A percentile compares a stretch with the other conserved stretches of the same genome.
These are phyloP conservation scores for Pseudonitzschia multiseries DNA, from an alignment of 108 stramenopile species.

Conservation along the genomic window DNA sequence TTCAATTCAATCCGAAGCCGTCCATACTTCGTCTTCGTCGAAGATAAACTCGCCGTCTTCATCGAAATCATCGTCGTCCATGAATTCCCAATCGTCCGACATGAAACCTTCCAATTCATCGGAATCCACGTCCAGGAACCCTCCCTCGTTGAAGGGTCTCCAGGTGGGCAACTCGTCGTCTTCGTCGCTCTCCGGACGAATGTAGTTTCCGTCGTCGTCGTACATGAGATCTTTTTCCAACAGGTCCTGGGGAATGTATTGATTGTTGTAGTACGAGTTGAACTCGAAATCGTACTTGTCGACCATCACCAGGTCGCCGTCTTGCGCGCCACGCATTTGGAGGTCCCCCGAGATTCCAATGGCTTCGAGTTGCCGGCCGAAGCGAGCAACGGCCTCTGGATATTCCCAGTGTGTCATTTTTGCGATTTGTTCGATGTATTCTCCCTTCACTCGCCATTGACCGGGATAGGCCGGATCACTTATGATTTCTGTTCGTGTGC, in stretches of 20 bases:
- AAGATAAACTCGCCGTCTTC: slow-evolving; percentile 34
- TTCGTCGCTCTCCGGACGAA: slow-evolving; percentile 31
- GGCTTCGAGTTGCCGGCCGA: slow-evolving; percentile 86
- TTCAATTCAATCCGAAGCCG: slow-evolving; percentile 4
- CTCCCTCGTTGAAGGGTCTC: slow-evolving; percentile 77
- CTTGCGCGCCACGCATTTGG: slow-evolving; percentile 66
- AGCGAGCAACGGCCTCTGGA: slow-evolving; percentile 88
- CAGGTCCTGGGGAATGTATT: slow-evolving; percentile 84
- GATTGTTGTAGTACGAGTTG: slow-evolving; percentile 74
- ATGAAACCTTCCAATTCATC: slow-evolving; percentile 81
- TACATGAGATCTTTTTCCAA: slow-evolving; percentile 65
- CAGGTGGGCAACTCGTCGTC: slow-evolving; percentile 54
- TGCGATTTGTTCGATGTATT: slow-evolving; percentile 87
- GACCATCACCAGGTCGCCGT: slow-evolving; percentile 92
- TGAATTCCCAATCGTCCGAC: slow-evolving; percentile 78
- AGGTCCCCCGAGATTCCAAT: slow-evolving; percentile 80
- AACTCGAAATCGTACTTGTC: slow-evolving; percentile 89
- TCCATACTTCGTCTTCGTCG: slow-evolving; percentile 77
- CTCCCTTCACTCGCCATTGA: slow-evolving; percentile 83
- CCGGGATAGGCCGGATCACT: slow-evolving; percentile 88
- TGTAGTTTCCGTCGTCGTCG: slow-evolving; percentile 42
- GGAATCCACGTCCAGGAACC: slow-evolving; percentile 79
- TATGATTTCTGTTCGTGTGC: slow-evolving; percentile 60
- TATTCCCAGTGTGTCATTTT: slow-evolving; percentile 96
- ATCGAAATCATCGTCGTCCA: slow-evolving; percentile 58